Conservation (phyloP, 176 grass and related monocot species). For the Zea mays region DNA sequence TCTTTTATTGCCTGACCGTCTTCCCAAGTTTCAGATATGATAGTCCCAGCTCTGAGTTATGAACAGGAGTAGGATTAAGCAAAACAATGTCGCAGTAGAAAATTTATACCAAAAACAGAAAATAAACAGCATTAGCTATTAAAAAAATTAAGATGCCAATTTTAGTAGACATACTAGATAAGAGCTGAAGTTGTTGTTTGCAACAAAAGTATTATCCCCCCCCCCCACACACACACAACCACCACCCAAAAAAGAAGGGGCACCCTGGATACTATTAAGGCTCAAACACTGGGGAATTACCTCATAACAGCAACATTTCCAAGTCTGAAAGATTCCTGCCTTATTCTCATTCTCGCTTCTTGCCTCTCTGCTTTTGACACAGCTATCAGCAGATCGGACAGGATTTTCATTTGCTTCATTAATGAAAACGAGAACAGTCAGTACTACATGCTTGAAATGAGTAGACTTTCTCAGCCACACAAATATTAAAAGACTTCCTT, state of each 20-base stretch:
- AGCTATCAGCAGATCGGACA: slow-evolving; percentile 85
- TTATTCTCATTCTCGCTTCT: slow-evolving; percentile 84
- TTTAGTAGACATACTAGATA: neutral
- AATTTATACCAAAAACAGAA: slow-evolving; percentile 4
- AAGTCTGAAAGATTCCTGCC: slow-evolving; percentile 92
- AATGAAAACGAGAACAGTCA: slow-evolving; percentile 37
- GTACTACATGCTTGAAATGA: slow-evolving; percentile 21
- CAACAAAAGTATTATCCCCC: neutral
- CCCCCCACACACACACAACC: too few relatives aligned
- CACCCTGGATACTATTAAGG: slow-evolving; percentile 13
- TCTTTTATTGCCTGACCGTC: slow-evolving; percentile 98
- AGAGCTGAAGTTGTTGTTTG: slow-evolving; percentile 15
- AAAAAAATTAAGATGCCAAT: neutral
- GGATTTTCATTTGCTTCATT: slow-evolving; percentile 80
- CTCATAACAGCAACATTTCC: slow-evolving; percentile 98
- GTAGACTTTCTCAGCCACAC: neutral
- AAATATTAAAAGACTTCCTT: slow-evolving; percentile 6
- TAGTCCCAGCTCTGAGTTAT: slow-evolving; percentile 83
- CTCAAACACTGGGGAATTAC: slow-evolving; percentile 36
- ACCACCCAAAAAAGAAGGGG: neutral
- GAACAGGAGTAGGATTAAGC: neutral
- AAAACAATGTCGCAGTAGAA: slow-evolving; percentile 17
- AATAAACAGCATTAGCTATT: neutral
- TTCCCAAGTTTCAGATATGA: slow-evolving; percentile 98
- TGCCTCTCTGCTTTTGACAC: slow-evolving; percentile 99